A percentile compares a stretch with the other conserved stretches of the same genome.
Conservation (phyloP, 2,329 filamentous ascomycete genomes). For the Aureobasidium sp. region DNA sequence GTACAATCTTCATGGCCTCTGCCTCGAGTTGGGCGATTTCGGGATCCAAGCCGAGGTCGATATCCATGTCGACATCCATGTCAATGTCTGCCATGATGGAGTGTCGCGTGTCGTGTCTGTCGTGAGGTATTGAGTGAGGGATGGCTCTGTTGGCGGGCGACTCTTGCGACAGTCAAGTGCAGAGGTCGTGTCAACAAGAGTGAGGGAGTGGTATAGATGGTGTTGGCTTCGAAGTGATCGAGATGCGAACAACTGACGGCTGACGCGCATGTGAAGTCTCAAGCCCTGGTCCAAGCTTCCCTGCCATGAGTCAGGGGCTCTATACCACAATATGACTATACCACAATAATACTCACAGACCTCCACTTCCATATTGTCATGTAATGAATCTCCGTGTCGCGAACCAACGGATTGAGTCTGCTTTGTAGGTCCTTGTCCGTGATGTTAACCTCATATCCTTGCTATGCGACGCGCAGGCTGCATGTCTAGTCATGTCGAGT, state of each 20-base stretch:
- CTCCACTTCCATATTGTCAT: not conserved
- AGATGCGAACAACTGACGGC: not conserved
- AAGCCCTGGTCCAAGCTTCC: not conserved
- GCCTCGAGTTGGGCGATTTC: constrained; percentile 29
- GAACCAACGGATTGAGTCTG: not conserved
- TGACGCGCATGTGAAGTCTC: constrained; percentile 12
- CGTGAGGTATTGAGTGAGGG: not conserved
- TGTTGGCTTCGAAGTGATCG: not conserved
- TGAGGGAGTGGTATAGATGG: not conserved
- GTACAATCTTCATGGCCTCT: constrained; percentile 21
- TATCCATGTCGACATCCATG: constrained; percentile 29
- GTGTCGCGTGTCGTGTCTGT: not conserved
- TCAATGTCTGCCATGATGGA: constrained; percentile 25
- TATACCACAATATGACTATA: constrained; percentile 1
- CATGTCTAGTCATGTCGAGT: not conserved
- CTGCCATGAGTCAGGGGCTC: not conserved
- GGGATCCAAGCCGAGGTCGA: constrained; percentile 24
- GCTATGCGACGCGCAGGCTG: not conserved
- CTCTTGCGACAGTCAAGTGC: constrained; percentile 13
- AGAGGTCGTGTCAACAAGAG: not conserved
- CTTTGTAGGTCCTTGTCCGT: not conserved
- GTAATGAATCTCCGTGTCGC: not conserved
- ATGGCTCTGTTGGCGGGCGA: not conserved
- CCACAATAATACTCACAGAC: not conserved
- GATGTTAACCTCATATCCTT: no score